A percentile compares a stretch with the other conserved stretches of the same genome.
These are phyloP conservation scores for Colletotrichum incanum DNA, from an alignment of 2,329 filamentous ascomycete species.

Conservation along the genomic window DNA sequence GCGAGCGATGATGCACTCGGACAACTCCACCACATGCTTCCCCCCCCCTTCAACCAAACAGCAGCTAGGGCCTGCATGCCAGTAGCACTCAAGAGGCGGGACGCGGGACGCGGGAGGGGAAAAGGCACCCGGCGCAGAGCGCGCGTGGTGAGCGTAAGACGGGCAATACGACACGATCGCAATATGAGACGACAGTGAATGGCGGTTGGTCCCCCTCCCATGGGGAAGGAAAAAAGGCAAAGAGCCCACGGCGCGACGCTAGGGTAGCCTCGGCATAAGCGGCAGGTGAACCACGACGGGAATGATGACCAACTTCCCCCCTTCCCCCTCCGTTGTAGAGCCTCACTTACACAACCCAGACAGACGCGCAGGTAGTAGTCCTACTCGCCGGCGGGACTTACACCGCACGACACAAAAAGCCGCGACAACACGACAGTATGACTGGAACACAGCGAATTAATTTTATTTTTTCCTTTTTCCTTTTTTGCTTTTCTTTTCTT, in stretches of 20 bases:
- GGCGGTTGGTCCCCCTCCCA: too few species aligned
- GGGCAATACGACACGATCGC: background rate
- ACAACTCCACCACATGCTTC: background rate
- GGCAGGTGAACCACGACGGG: background rate
- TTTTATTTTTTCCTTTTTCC: too few species aligned
- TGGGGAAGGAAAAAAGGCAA: background rate
- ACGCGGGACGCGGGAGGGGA: background rate
- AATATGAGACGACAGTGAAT: too few species aligned
- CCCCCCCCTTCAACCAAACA: background rate
- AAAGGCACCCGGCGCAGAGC: background rate
- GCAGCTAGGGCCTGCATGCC: background rate
- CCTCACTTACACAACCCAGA: background rate
- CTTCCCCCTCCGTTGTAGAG: background rate
- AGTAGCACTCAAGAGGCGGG: background rate
- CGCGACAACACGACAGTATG: too few species aligned
- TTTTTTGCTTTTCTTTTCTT: too few species aligned
- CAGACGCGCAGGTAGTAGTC: background rate
- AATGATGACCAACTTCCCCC: constrained; percentile 1
- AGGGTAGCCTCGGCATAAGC: constrained; percentile 31
- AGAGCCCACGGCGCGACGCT: constrained; percentile 3
- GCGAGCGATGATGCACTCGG: background rate
- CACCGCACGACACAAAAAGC: too few species aligned
- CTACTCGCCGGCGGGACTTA: background rate
- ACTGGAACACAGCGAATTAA: too few species aligned
- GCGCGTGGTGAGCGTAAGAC: background rate